A percentile compares a stretch with the other conserved stretches of the same genome.
Evolutionary conservation across 1,139 yeast genomes (phyloP).

Genomic region (Yamadazyma aaseri): DNA sequence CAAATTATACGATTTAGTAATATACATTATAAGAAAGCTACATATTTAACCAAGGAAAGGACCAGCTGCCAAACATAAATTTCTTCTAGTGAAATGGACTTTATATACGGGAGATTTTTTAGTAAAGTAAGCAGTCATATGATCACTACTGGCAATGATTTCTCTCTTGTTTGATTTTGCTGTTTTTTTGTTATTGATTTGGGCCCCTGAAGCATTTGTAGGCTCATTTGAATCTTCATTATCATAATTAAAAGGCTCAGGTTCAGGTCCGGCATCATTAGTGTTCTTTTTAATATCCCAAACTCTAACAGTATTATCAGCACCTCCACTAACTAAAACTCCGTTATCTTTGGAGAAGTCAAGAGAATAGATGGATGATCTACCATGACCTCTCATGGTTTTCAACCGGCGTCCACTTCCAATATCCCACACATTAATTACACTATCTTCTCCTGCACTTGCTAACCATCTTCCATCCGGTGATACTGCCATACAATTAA

Average conservation of each 20-base stretch:
- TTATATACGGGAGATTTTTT: conserved; percentile 92
- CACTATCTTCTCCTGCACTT: conserved; percentile 90
- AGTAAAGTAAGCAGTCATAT: conserved; percentile 90
- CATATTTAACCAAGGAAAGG: conserved; percentile 46
- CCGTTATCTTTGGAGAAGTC: conserved; percentile 86
- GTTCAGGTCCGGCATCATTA: conserved; percentile 75
- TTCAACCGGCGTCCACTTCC: conserved; percentile 88
- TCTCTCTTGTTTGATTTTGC: conserved; percentile 51
- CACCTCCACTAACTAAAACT: conserved; percentile 87
- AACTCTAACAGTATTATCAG: conserved; percentile 88
- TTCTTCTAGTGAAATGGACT: conserved; percentile 87
- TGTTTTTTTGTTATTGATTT: conserved; percentile 8
- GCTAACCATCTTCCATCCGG: conserved; percentile 98
- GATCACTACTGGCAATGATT: conserved; percentile 79
- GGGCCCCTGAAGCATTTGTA: neutral
- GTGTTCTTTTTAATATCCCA: conserved; percentile 94
- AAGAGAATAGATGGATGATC: conserved; percentile 80
- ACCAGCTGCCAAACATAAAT: conserved; percentile 91
- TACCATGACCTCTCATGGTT: conserved; percentile 87
- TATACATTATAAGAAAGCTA: neutral
- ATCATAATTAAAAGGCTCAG: conserved; percentile 58
- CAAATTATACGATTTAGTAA: no score
- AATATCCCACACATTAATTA: conserved; percentile 90
- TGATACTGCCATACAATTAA: conserved; percentile 81
- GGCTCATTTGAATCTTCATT: conserved; percentile 16